Evolutionary conservation across 352 stramenopile genomes (phyloP), one percentile per base, ranked within the genome.

Genomic region (Pythium rishiriense): DNA sequence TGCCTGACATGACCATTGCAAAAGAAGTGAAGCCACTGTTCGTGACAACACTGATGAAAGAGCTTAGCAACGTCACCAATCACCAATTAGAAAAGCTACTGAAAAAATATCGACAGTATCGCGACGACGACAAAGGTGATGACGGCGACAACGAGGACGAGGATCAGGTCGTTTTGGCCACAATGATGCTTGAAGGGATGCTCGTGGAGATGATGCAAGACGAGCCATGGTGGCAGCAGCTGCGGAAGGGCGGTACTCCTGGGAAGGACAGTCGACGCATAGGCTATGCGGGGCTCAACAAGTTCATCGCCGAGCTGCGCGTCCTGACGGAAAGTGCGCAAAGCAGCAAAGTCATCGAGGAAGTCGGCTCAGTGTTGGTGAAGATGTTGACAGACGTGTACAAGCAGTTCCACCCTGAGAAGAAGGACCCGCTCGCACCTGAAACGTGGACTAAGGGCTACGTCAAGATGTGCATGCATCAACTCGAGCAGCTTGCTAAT

Each of bases 281-380:
- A 49, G 83, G 83, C 19, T 87, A 76, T 55, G 76, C 71, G 4
- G 85, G 83, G 15, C 53, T 87, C 28, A 92, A 88, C 73, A 82
- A 78, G 52, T 88, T 93, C 37, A 66, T 91, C 21, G 83, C 74
- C 1, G 85, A 94, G 56, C 57, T 93, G 5, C 71, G 75, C 3
- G 70, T 85, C 12, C 60, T 93, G 33, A 70, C 56, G 12, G 49
- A 83, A 31, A 76, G 79, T 33, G 59, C 69, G 24, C 69, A 79
- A 19, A 19, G 55, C 5, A 78, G 69, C 11, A 76, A 76, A 15
- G 50, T 53, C 4, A 48, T 93, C 8, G 64, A 81, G 19, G 64
- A 74, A 42, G 51, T 70, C 25, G 60, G 73, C 33, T 66, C 72
- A 17, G 57, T 75, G 19, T 21, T 88, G 29, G 58, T 73, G 8